Conservation (phyloP, 1,284 basidiomycete genomes). For the Ganoderma resinaceum region DNA sequence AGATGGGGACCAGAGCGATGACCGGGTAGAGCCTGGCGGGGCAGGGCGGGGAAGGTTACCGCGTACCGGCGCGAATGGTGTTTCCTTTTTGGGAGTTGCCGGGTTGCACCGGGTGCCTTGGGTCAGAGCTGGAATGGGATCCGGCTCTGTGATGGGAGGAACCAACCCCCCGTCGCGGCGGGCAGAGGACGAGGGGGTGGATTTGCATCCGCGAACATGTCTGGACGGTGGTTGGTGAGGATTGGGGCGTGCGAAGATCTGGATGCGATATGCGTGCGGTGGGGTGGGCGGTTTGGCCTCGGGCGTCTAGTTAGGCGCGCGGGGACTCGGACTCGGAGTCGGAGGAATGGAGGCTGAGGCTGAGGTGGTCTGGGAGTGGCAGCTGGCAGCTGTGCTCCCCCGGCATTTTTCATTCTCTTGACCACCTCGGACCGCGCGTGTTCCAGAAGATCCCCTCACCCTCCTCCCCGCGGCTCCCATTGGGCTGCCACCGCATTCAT, state of each 20-base stretch:
- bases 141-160: neutral
- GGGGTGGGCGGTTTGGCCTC: neutral
- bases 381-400: neutral
- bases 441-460: constrained; percentile 2
- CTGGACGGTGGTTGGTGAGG: constrained; percentile 1
- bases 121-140: neutral
- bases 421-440: neutral
- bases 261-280: constrained; percentile 12
- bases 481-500: neutral
- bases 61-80: constrained; percentile 9
- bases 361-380: neutral
- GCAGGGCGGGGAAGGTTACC: constrained; percentile 14
- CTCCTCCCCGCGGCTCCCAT: neutral
- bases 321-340: neutral
- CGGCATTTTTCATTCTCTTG: constrained; percentile 11
- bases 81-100: constrained; percentile 15
- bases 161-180: neutral
- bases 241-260: constrained; percentile 38
- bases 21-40: neutral
- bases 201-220: constrained; percentile 46
- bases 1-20: constrained; percentile 3
- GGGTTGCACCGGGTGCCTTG: constrained; percentile 7
- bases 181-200: constrained; percentile 11
- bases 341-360: neutral
- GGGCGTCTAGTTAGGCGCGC: neutral